Evolutionary conservation across 257 asterid species (phyloP).

Genomic region (Echium plantagineum): DNA sequence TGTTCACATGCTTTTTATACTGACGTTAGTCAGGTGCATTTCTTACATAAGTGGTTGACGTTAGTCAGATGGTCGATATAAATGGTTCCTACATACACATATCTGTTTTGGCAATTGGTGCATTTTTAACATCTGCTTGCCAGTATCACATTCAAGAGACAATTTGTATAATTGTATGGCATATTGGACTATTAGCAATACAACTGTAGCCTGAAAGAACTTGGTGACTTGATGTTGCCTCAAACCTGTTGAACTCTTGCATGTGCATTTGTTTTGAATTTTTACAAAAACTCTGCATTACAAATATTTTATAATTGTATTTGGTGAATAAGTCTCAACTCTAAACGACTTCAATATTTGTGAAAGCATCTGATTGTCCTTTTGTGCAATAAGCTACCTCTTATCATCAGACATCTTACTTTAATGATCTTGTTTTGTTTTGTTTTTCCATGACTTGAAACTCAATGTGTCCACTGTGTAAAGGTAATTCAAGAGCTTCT

Average conservation of each 20-base stretch:
- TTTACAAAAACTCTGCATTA: not conserved
- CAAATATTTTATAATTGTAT: too few relatives aligned
- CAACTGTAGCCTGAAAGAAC: not conserved
- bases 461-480: too few relatives aligned
- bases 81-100: too few relatives aligned
- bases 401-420: not conserved
- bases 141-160: not conserved
- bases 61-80: too few relatives aligned
- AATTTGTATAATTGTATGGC: not conserved
- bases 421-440: not conserved
- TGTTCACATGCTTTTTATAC: too few relatives aligned
- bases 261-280: too few relatives aligned
- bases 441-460: too few relatives aligned
- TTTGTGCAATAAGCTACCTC: not conserved
- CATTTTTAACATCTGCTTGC: not conserved
- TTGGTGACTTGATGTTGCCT: not conserved
- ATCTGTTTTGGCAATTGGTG: not conserved
- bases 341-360: too few relatives aligned
- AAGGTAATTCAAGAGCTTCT: too few relatives aligned
- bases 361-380: not conserved
- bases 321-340: not conserved
- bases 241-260: not conserved
- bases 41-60: too few relatives aligned
- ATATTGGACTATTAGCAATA: not conserved
- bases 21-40: too few relatives aligned